Conservation (phyloP, 768 basidiomycete species). For the Lactifluus pinguis region DNA sequence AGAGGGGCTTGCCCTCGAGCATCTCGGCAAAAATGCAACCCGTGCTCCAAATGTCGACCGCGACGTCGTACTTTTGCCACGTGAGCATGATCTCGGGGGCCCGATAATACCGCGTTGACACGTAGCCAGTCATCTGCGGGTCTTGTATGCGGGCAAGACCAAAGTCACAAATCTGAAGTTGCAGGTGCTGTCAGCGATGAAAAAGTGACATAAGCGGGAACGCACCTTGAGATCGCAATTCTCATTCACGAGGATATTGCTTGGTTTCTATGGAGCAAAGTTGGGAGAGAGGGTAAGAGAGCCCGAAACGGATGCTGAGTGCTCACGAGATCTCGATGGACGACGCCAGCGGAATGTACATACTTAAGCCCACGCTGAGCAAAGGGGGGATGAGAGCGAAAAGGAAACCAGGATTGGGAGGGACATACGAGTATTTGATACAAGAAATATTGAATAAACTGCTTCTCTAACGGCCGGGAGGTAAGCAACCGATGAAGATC, state of each 20-base stretch:
- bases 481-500: constrained; percentile 96
- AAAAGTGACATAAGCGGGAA: constrained; percentile 6
- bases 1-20: constrained; percentile 96
- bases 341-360: constrained; percentile 97
- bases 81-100: constrained; percentile 99
- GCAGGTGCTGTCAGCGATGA: not conserved
- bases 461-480: constrained; percentile 94
- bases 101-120: constrained; percentile 97
- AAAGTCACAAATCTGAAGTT: constrained; percentile 88
- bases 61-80: constrained; percentile 99
- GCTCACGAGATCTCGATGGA: constrained; percentile 89
- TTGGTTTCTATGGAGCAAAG: constrained; percentile 66
- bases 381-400: not conserved
- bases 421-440: constrained; percentile 89
- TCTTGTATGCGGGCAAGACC: constrained; percentile 98
- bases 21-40: constrained; percentile 99
- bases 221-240: constrained; percentile 95
- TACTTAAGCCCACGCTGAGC: constrained; percentile 92
- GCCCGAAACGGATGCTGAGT: not conserved
- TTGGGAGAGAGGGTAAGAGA: constrained; percentile 4
- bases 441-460: constrained; percentile 99
- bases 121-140: constrained; percentile 99
- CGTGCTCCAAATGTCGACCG: constrained; percentile 98
- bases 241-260: constrained; percentile 98
- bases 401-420: not conserved